Evolutionary conservation across 129 eudicot species (phyloP).

Genomic region (Apium graveolens): DNA sequence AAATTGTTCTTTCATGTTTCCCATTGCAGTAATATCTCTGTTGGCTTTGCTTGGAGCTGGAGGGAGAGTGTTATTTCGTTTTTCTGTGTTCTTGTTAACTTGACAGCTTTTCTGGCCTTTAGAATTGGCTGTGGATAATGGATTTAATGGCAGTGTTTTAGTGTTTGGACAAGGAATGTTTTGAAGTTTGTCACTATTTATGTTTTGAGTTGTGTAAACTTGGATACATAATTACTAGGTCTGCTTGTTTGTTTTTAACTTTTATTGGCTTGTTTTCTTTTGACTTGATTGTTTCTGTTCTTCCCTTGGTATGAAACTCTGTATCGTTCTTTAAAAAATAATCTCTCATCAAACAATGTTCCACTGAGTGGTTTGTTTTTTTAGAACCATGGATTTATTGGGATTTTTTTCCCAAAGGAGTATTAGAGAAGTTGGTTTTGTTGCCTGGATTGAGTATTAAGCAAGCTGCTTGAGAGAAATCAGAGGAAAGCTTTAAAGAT

Average conservation of each 20-base stretch:
- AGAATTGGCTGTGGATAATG: neutral
- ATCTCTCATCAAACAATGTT: no score
- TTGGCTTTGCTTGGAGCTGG: neutral
- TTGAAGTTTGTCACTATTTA: neutral
- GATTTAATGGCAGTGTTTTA: neutral
- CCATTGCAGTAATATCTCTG: neutral
- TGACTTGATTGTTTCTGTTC: neutral
- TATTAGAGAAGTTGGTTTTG: no score
- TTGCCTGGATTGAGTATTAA: no score
- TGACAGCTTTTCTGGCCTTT: neutral
- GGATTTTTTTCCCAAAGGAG: no score
- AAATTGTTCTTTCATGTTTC: neutral
- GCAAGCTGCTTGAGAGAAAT: no score
- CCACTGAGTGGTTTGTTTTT: no score
- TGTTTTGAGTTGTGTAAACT: slow-evolving; percentile 1
- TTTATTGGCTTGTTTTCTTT: neutral
- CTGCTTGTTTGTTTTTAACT: neutral
- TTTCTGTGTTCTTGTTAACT: neutral
- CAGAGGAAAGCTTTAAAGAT: no score
- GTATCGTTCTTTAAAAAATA: neutral
- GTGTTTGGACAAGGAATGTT: neutral
- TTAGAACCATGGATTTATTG: no score
- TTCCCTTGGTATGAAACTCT: neutral
- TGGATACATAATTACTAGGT: neutral
- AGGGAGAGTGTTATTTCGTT: neutral